Percentiles rank a stretch among this genome's conserved stretches.
These are phyloP conservation scores for Phoma sp. DNA, from an alignment of 2,329 filamentous ascomycete species.

Conservation along the genomic window DNA sequence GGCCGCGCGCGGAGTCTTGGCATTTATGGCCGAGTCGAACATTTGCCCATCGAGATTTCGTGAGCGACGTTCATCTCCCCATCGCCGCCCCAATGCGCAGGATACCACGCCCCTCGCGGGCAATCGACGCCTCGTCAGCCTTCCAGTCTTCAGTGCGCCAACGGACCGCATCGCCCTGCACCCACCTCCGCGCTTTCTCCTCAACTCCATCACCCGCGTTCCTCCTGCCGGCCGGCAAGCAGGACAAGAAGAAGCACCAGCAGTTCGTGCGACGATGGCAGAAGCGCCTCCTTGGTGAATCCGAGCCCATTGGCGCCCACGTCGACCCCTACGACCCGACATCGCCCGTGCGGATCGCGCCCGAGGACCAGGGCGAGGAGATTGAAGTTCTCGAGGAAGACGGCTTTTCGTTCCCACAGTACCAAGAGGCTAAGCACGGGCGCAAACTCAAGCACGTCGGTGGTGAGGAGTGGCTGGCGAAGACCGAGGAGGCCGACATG, in stretches of 20 bases:
- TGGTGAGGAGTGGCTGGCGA: conserved; percentile 52
- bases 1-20: conserved; percentile 28
- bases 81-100: conserved; percentile 45
- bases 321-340: conserved; percentile 49
- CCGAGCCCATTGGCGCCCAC: conserved; percentile 46
- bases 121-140: conserved; percentile 35
- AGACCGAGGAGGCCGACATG: conserved; percentile 39
- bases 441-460: conserved; percentile 62
- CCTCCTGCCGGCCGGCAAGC: conserved; percentile 35
- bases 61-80: conserved; percentile 25
- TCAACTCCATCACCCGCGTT: conserved; percentile 34
- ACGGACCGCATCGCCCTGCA: conserved; percentile 25
- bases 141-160: conserved; percentile 25
- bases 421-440: conserved; percentile 20
- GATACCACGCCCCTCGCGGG: conserved; percentile 46
- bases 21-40: conserved; percentile 18
- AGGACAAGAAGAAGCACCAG: conserved; percentile 48
- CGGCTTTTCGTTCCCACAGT: conserved; percentile 2
- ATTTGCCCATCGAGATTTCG: conserved; percentile 24
- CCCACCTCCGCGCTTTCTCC: conserved; percentile 36
- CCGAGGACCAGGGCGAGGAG: conserved; percentile 46
- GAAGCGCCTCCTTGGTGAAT: conserved; percentile 46
- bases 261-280: conserved; percentile 47
- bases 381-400: conserved; percentile 43
- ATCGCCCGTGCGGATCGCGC: conserved; percentile 45